These are phyloP conservation scores for Phytophthora lateralis DNA, from an alignment of 352 stramenopile genomes.

Conservation along the genomic window DNA sequence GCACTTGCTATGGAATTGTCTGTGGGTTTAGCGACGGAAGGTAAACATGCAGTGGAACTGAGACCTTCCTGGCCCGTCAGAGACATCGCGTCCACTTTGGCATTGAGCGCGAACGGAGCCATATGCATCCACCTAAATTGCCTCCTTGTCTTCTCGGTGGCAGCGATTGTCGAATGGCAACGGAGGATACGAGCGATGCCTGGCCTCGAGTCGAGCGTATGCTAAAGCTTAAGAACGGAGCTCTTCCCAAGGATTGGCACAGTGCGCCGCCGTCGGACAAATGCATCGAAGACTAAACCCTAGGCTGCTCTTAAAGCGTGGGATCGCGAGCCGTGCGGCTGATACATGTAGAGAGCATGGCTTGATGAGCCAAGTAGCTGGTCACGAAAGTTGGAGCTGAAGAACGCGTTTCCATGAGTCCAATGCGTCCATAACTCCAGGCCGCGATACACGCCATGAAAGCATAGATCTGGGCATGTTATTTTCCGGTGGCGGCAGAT, in stretches of 20 bases:
- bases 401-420: too few relatives aligned
- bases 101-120: conserved; percentile 23
- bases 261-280: conserved; percentile 25
- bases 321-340: neutral
- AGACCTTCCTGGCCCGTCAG: conserved; percentile 12
- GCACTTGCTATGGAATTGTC: neutral
- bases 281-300: conserved; percentile 7
- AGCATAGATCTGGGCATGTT: too few relatives aligned
- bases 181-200: conserved; percentile 5
- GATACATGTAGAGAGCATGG: too few relatives aligned
- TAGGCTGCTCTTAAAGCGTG: conserved; percentile 1
- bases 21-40: neutral
- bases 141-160: neutral
- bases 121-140: conserved; percentile 18
- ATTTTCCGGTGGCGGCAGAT: too few relatives aligned
- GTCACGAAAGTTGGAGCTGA: too few relatives aligned
- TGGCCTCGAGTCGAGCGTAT: neutral
- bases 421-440: too few relatives aligned
- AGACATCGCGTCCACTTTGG: conserved; percentile 29
- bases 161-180: conserved; percentile 17
- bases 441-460: too few relatives aligned
- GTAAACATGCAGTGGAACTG: conserved; percentile 2
- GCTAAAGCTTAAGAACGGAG: conserved; percentile 24
- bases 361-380: too few relatives aligned
- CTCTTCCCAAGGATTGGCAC: conserved; percentile 19